Evolutionary conservation across 805 yeast genomes (phyloP).

Genomic region (Candida golubevii): DNA sequence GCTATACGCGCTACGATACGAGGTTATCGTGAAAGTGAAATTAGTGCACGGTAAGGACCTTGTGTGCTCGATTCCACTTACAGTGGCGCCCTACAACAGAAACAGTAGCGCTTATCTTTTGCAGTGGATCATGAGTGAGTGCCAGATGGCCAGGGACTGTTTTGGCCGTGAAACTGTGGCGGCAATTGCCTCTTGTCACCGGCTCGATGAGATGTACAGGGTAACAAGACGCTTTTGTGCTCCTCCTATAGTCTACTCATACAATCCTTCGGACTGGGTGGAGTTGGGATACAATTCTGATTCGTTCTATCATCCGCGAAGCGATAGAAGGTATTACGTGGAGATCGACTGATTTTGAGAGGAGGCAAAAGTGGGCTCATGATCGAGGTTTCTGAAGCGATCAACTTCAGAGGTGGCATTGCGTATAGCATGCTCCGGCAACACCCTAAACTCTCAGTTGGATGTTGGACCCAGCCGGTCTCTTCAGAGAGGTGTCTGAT

Average conservation of each 20-base stretch:
- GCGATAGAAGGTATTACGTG: slow-evolving; percentile 3
- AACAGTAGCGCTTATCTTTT: slow-evolving; percentile 45
- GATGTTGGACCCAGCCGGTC: slow-evolving; percentile 69
- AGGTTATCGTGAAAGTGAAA: slow-evolving; percentile 46
- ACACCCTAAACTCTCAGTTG: slow-evolving; percentile 66
- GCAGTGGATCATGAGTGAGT: slow-evolving; percentile 51
- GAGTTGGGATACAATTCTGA: slow-evolving; percentile 36
- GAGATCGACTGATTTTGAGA: slow-evolving; percentile 3
- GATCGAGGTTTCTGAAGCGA: slow-evolving; percentile 70
- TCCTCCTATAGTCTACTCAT: slow-evolving; percentile 28
- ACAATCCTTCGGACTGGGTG: slow-evolving; percentile 35
- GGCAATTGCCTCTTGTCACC: slow-evolving; percentile 15
- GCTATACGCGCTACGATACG: slow-evolving; percentile 50
- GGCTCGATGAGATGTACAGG: slow-evolving; percentile 20
- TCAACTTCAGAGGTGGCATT: slow-evolving; percentile 68
- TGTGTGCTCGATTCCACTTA: slow-evolving; percentile 47
- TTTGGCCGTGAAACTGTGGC: slow-evolving; percentile 33
- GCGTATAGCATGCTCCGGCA: slow-evolving; percentile 58
- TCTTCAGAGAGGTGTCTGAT: slow-evolving; percentile 64
- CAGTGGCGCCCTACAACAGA: slow-evolving; percentile 51
- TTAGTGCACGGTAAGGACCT: slow-evolving; percentile 47
- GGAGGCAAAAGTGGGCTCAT: background rate
- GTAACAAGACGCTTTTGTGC: slow-evolving; percentile 20
- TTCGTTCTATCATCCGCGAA: slow-evolving; percentile 22
- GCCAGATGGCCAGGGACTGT: slow-evolving; percentile 37